phyloP scores from a whole-genome alignment of 2,329 filamentous ascomycete genomes.

The Aureobasidium uvarum region DNA sequence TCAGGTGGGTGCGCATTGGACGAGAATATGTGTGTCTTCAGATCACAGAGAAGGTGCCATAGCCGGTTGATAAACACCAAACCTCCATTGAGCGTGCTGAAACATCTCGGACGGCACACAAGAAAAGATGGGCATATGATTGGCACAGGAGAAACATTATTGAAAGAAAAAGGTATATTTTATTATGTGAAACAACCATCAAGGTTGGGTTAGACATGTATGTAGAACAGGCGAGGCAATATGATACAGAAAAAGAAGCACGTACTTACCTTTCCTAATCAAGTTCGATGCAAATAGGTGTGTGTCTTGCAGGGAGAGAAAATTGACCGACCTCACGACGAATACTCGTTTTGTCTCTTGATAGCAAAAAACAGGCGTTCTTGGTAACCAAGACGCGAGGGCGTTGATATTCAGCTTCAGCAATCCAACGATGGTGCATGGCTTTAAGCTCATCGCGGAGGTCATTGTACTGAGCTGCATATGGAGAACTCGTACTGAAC shows the following conservation, averaged over 20 bases:
- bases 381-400: not conserved
- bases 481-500: not conserved
- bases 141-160: not conserved
- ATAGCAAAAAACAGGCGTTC: not conserved
- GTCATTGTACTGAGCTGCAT: not conserved
- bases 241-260: not conserved
- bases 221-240: not conserved
- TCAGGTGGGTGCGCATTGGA: no score
- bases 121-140: no score
- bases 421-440: not conserved
- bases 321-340: constrained; percentile 1
- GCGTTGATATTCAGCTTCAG: constrained; percentile 1
- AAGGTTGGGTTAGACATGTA: not conserved
- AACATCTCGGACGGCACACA: no score
- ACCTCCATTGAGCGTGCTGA: no score
- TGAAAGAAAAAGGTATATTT: not conserved
- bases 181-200: not conserved
- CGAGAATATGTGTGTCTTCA: no score
- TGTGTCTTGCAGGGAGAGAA: not conserved
- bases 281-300: not conserved
- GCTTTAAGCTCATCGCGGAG: not conserved
- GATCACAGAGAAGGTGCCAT: no score
- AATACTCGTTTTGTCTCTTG: not conserved
- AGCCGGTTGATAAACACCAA: no score
- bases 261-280: not conserved